These are phyloP conservation scores for Spathaspora girioi DNA, from an alignment of 805 yeast species.

Conservation along the genomic window DNA sequence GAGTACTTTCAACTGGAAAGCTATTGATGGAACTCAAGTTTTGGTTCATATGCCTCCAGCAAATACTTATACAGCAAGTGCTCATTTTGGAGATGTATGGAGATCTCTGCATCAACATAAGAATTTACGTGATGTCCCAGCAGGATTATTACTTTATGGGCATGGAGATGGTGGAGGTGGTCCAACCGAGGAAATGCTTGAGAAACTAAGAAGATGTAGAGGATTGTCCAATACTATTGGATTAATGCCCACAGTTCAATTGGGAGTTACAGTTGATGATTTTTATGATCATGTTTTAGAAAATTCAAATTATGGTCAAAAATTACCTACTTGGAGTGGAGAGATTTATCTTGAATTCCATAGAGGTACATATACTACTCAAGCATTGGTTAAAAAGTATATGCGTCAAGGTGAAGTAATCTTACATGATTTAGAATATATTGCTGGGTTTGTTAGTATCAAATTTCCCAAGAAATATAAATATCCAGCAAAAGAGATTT, in stretches of 20 bases:
- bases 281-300: slow-evolving; percentile 67
- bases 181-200: slow-evolving; percentile 90
- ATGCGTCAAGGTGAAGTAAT: slow-evolving; percentile 75
- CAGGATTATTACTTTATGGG: slow-evolving; percentile 81
- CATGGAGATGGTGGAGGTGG: slow-evolving; percentile 99
- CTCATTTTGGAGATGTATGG: slow-evolving; percentile 88
- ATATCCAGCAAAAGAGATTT: slow-evolving; percentile 71
- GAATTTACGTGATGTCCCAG: slow-evolving; percentile 74
- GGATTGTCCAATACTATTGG: slow-evolving; percentile 77
- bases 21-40: slow-evolving; percentile 90
- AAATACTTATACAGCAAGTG: slow-evolving; percentile 90
- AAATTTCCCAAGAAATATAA: slow-evolving; percentile 42
- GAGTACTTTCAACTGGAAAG: slow-evolving; percentile 92
- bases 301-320: slow-evolving; percentile 60
- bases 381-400: slow-evolving; percentile 77
- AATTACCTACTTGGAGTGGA: slow-evolving; percentile 85
- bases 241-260: slow-evolving; percentile 72
- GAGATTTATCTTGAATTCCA: slow-evolving; percentile 93
- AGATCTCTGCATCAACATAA: slow-evolving; percentile 80
- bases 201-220: slow-evolving; percentile 85
- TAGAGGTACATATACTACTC: slow-evolving; percentile 95
- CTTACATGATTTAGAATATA: slow-evolving; percentile 79
- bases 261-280: slow-evolving; percentile 76
- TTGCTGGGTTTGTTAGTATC: slow-evolving; percentile 75
- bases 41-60: slow-evolving; percentile 98